phyloP scores from a whole-genome alignment of 176 grass and related monocot genomes.

The Chloris gayana region DNA sequence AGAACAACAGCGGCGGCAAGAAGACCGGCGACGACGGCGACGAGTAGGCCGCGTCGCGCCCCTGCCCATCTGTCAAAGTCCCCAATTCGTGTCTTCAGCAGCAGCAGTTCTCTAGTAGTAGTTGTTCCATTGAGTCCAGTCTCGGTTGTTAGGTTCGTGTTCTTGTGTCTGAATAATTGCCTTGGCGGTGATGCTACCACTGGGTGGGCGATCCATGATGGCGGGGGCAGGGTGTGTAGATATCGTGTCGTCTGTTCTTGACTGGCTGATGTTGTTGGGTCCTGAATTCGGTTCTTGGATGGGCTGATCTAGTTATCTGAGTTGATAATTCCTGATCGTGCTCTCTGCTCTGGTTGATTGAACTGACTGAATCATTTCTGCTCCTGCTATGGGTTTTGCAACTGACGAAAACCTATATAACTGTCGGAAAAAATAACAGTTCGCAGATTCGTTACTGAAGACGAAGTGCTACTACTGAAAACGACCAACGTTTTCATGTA shows the following conservation, averaged over 20 bases:
- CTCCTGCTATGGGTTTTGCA: too few species aligned
- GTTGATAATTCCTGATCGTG: not conserved
- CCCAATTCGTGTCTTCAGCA: not conserved
- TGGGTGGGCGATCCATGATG: not conserved
- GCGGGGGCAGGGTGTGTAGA: slow-evolving; percentile 33
- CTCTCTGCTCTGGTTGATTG: not conserved
- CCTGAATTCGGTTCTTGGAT: slow-evolving; percentile 22
- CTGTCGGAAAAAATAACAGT: too few species aligned
- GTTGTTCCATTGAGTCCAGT: not conserved
- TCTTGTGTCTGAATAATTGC: slow-evolving; percentile 36
- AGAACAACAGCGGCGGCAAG: not conserved
- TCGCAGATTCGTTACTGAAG: too few species aligned
- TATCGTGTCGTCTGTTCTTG: slow-evolving; percentile 14
- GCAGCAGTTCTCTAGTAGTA: not conserved
- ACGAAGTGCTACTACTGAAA: too few species aligned
- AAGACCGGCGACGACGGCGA: slow-evolving; percentile 8
- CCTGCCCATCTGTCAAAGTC: not conserved
- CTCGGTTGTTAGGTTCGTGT: not conserved
- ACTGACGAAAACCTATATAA: too few species aligned
- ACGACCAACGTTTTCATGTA: too few species aligned
- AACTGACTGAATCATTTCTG: too few species aligned
- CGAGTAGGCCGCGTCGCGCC: not conserved
- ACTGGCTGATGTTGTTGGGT: slow-evolving; percentile 16
- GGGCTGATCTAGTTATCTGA: not conserved
- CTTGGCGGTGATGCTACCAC: not conserved